These are phyloP conservation scores for Sabuloglossum arenarium DNA, from an alignment of 495 filamentous ascomycete genomes.

Conservation along the genomic window DNA sequence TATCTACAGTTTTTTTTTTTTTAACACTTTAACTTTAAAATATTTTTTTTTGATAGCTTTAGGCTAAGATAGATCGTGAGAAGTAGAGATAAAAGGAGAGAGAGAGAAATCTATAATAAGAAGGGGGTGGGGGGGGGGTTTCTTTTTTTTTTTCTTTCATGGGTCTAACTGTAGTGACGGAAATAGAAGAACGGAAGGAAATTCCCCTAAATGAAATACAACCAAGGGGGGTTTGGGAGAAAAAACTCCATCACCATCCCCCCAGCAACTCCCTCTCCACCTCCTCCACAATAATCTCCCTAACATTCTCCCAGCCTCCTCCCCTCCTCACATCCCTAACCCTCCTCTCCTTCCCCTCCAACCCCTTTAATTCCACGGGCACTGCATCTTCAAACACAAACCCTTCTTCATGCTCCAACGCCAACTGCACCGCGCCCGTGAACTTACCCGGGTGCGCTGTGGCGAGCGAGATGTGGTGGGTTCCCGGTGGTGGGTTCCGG, in stretches of 20 bases:
- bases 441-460: slow-evolving; percentile 96
- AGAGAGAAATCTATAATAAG: too few relatives aligned
- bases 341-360: slow-evolving; percentile 43
- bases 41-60: too few relatives aligned
- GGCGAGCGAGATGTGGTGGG: slow-evolving; percentile 55
- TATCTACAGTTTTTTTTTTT: too few relatives aligned
- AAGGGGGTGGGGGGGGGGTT: too few relatives aligned
- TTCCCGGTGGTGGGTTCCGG: slow-evolving; percentile 20
- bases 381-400: slow-evolving; percentile 60
- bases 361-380: slow-evolving; percentile 54
- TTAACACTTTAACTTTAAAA: too few relatives aligned
- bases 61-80: too few relatives aligned
- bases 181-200: too few relatives aligned
- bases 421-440: slow-evolving; percentile 51
- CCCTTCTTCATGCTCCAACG: slow-evolving; percentile 39
- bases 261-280: slow-evolving; percentile 18
- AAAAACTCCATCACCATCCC: neutral
- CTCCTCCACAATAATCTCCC: slow-evolving; percentile 32
- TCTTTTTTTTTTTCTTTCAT: too few relatives aligned
- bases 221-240: too few relatives aligned
- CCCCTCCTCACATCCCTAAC: slow-evolving; percentile 31
- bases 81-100: too few relatives aligned
- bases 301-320: slow-evolving; percentile 31
- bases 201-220: too few relatives aligned
- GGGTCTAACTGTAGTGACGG: too few relatives aligned